Evolutionary conservation across 2,329 filamentous ascomycete genomes (phyloP), one percentile per base, ranked within the genome.

Genomic region (Colletotrichum eremochloae): DNA sequence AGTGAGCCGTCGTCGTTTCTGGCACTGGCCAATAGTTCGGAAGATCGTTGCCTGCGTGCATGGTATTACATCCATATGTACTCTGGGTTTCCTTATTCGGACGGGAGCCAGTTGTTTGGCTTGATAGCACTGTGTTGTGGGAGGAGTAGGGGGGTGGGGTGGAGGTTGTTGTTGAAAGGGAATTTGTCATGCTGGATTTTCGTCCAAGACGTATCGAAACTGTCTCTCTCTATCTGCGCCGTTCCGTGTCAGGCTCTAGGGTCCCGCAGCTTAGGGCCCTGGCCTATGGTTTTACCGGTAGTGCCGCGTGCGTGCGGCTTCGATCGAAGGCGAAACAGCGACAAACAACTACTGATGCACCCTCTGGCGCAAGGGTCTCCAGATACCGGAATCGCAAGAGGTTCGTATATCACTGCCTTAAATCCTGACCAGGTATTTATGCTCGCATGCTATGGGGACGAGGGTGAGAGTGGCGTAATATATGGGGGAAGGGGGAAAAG

Each of bases 101-200:
- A 58, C n/a, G 46, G 31, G 52, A 38, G 20, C 44, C 60, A 20
- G n/a, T 33, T 29, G 44, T 40, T 33, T 68, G 64, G 18, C 42
- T 53, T 20, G 40, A 58, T 24, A 48, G 24, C 50, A 50, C 15
- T 44, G 42, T 20, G 44, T 12, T 24, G 24, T 24, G 24, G 24
- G 24, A 24, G 24, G 24, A 24, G 18, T 46, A 5, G 1, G 42
- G 42, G 42, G 6, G 42, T 3, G 20, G 18, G 61, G 20, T 24
- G 24, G 24, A 24, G 24, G 24, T 24, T 24, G 24, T 24, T 24
- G 55, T 29, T n/a, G 44, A 15, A 44, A 18, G 40, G 44, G 18
- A 44, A 70, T 70, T 70, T 70, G 67, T 70, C 67, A 70, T 70
- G 53, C 46, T 50, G 20, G 61, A 31, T 15, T 60, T 53, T 11